Conservation (phyloP, 129 eudicot genomes). For the Solidago caesia region DNA sequence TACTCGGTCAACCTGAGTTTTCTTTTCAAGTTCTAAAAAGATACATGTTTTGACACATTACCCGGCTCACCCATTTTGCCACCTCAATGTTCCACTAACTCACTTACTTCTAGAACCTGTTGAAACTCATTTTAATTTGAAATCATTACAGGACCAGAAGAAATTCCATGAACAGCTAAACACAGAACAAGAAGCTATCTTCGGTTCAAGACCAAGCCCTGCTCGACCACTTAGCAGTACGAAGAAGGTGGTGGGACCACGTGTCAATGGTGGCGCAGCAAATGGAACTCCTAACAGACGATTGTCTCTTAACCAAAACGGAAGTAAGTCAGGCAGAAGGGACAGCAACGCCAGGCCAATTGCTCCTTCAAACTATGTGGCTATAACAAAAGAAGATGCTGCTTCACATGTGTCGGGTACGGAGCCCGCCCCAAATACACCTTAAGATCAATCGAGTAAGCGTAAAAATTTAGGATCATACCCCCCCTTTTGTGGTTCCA, state of each 20-base stretch:
- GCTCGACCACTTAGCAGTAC: constrained; percentile 59
- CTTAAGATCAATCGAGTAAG: constrained; percentile 31
- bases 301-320: constrained; percentile 75
- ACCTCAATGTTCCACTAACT: not conserved
- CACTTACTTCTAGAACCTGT: not conserved
- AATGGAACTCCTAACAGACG: constrained; percentile 79
- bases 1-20: not conserved
- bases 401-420: constrained; percentile 68
- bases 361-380: constrained; percentile 76
- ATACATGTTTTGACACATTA: not conserved
- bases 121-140: not conserved
- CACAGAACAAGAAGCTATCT: constrained; percentile 66
- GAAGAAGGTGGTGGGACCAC: constrained; percentile 78
- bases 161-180: constrained; percentile 74
- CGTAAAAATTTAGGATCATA: constrained; percentile 30
- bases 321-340: constrained; percentile 68
- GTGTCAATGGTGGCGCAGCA: constrained; percentile 67
- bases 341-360: constrained; percentile 51
- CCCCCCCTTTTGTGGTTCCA: not conserved
- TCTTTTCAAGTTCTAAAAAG: not conserved
- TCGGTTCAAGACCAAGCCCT: constrained; percentile 86
- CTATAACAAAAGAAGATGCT: constrained; percentile 79
- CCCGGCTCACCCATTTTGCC: not conserved
- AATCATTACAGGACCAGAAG: constrained; percentile 72
- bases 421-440: constrained; percentile 62